Conservation (phyloP, 2,329 filamentous ascomycete genomes). For the Verticillium albo-atrum region DNA sequence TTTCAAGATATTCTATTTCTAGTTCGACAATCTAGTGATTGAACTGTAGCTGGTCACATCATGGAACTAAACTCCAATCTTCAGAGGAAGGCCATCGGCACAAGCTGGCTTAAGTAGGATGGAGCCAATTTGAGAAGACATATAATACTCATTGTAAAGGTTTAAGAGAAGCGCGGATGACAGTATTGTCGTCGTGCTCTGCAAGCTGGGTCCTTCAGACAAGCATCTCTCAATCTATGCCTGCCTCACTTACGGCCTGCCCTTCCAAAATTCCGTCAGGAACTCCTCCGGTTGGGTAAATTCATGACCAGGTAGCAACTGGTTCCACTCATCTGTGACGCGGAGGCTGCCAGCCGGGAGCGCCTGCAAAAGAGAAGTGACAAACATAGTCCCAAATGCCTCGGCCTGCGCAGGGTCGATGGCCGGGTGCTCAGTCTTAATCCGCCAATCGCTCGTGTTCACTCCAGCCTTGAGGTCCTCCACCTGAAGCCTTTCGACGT, state of each 20-base stretch:
- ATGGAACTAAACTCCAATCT: too few species aligned
- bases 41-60: too few species aligned
- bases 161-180: too few species aligned
- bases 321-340: conserved; percentile 39
- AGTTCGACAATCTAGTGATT: too few species aligned
- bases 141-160: too few species aligned
- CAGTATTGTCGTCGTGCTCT: too few species aligned
- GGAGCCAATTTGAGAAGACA: too few species aligned
- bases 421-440: conserved; percentile 20
- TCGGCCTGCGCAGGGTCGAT: conserved; percentile 15
- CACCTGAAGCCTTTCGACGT: conserved; percentile 37
- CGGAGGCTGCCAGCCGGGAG: conserved; percentile 28
- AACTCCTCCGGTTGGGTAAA: conserved; percentile 37
- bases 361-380: conserved; percentile 29
- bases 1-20: too few species aligned
- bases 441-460: conserved; percentile 34
- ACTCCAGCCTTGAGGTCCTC: conserved; percentile 42
- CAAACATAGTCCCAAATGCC: neutral
- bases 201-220: too few species aligned
- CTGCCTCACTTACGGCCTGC: conserved; percentile 22
- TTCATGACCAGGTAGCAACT: conserved; percentile 35
- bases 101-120: too few species aligned
- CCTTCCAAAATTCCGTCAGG: conserved; percentile 32
- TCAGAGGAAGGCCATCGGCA: too few species aligned
- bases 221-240: too few species aligned